A percentile compares a stretch with the other conserved stretches of the same genome.
Evolutionary conservation across 768 basidiomycete genomes (phyloP).

Genomic region (Suillus plorans): DNA sequence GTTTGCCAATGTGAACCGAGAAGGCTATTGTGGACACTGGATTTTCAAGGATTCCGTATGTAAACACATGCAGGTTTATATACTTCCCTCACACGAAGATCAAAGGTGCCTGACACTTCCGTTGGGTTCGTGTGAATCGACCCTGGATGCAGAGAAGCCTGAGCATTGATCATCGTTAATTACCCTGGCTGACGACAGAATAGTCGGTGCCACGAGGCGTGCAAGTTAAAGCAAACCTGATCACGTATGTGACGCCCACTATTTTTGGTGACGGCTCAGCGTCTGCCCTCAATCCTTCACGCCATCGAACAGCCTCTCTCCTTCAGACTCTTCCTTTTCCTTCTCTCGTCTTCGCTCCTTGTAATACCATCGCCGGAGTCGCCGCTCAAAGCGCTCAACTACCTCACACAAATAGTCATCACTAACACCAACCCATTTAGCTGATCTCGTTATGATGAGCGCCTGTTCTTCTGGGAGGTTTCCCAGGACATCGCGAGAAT

Average conservation of each 20-base stretch:
- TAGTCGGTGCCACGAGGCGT: background rate
- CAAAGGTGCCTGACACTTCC: background rate
- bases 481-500: slow-evolving; percentile 67
- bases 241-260: background rate
- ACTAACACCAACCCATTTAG: slow-evolving; percentile 54
- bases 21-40: background rate
- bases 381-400: slow-evolving; percentile 65
- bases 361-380: slow-evolving; percentile 54
- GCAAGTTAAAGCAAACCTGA: background rate
- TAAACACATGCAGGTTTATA: background rate
- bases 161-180: background rate
- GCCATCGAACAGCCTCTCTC: background rate
- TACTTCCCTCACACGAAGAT: slow-evolving; percentile 8
- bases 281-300: background rate
- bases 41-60: background rate
- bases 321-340: slow-evolving; percentile 12
- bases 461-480: slow-evolving; percentile 50
- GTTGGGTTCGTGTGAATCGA: background rate
- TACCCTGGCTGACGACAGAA: background rate
- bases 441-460: slow-evolving; percentile 50
- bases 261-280: background rate
- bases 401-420: slow-evolving; percentile 51
- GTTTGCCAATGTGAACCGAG: background rate
- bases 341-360: slow-evolving; percentile 22
- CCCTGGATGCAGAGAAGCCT: background rate